A percentile compares a stretch with the other conserved stretches of the same genome.
Evolutionary conservation across 441 rosid genomes (phyloP).

Genomic region (Adansonia madagascariensis): DNA sequence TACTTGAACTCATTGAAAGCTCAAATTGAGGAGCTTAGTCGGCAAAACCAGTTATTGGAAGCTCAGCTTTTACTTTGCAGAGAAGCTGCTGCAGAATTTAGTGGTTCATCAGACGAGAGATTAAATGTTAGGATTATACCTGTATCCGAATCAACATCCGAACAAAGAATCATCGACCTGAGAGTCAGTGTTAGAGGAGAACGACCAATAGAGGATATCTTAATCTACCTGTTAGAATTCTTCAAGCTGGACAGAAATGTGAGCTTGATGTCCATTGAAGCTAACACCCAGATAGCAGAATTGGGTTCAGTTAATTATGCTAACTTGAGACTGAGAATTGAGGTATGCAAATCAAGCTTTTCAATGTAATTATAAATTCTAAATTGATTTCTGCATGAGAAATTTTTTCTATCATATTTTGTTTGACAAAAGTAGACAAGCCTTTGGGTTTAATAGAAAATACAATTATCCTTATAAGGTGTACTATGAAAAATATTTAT

Average conservation of each 20-base stretch:
- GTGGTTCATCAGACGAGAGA: neutral
- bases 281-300: conserved; percentile 11
- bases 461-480: too few species aligned
- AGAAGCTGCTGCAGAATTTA: conserved; percentile 8
- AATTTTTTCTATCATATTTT: too few species aligned
- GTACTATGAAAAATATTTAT: too few species aligned
- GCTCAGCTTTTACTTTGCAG: conserved; percentile 23
- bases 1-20: conserved; percentile 43
- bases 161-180: conserved; percentile 7
- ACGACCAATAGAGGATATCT: neutral
- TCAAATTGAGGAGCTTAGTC: conserved; percentile 37
- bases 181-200: conserved; percentile 17
- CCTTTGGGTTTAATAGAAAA: too few species aligned
- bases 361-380: neutral
- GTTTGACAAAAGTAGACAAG: too few species aligned
- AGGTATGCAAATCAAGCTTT: conserved; percentile 22
- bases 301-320: conserved; percentile 6
- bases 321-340: conserved; percentile 22
- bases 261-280: conserved; percentile 21
- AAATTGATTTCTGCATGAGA: neutral
- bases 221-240: conserved; percentile 21
- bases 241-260: conserved; percentile 24
- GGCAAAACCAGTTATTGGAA: conserved; percentile 19
- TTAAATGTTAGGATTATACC: neutral
- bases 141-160: conserved; percentile 13